Base-by-base conservation (phyloP, 2,329 filamentous ascomycete species). In the Fusarium sp. region DNA sequence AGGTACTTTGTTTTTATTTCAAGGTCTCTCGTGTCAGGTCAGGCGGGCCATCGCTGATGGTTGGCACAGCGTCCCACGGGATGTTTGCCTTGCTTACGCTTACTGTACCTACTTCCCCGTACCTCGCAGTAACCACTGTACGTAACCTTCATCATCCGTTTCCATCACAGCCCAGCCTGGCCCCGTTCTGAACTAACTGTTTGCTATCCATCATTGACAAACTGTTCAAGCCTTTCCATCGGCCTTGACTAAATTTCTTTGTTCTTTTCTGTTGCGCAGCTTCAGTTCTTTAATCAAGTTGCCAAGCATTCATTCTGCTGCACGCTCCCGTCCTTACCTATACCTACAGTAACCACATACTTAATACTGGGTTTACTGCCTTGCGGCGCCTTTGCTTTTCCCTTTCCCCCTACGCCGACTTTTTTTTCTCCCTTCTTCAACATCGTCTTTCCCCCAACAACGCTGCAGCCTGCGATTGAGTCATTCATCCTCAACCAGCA, bases 371-470 rank as follows among this genome's bases (percentile, higher is more conserved):
- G 64, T 62, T 54, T 71, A 53, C 62, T 67, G 64, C 64, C 57
- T 65, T 60, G 51, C 63, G 63, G 60, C 61, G 63, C 70, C 67
- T 62, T 66, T 74, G 57, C 72, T 65, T 75, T 71, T 65, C 62
- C 65, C 57, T 48, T 73, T 70, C 63, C 69, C 72, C 72, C 70
- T 65, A 66, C 70, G 38, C 69, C 66, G 51, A 71, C 60, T 64
- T 74, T 67, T 74, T 71, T 73, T 70, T 71, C 67, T 73, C 69
- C 66, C 58, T 74, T 63, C 69, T 67, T 70, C 71, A 70, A 60
- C 75, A 73, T 69, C 61, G 69, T 67, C 54, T 51, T 69, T 67
- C 52, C 66, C 71, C 71, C 69, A 57, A 67, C 65, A 43, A 53
- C 49, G 49, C 34, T 29, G 25, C 64, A 58, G 40, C 52, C 58